phyloP scores from a whole-genome alignment of 2,329 filamentous ascomycete genomes.

The Neocucurbitaria cava region DNA sequence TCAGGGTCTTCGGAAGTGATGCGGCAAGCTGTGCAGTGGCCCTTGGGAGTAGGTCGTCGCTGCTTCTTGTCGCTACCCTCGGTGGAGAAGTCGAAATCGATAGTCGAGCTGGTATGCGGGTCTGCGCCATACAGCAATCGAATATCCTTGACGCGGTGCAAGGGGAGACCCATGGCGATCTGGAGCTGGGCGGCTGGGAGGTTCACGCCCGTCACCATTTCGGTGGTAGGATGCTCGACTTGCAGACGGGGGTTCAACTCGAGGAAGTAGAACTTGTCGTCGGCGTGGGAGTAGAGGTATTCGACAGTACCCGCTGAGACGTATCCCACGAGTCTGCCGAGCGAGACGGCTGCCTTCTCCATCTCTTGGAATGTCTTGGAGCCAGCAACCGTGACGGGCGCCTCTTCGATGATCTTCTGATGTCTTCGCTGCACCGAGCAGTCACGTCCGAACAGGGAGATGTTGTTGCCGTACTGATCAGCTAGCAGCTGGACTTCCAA shows the following conservation, averaged over 20 bases:
- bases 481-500: constrained; percentile 96
- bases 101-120: constrained; percentile 81
- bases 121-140: constrained; percentile 95
- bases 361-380: constrained; percentile 88
- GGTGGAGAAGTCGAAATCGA: constrained; percentile 95
- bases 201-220: constrained; percentile 99
- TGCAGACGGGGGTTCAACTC: constrained; percentile 98
- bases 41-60: constrained; percentile 89
- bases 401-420: constrained; percentile 99
- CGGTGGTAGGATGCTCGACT: constrained; percentile 98
- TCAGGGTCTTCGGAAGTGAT: constrained; percentile 99
- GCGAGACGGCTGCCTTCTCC: constrained; percentile 94
- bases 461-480: constrained; percentile 99
- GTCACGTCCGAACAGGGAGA: constrained; percentile 97
- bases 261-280: constrained; percentile 99
- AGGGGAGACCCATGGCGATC: constrained; percentile 96
- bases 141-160: constrained; percentile 96
- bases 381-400: constrained; percentile 95
- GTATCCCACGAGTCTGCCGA: constrained; percentile 94
- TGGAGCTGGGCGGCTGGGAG: constrained; percentile 96
- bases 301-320: constrained; percentile 98
- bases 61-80: constrained; percentile 84
- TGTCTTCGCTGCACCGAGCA: constrained; percentile 98
- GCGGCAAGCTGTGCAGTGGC: constrained; percentile 97
- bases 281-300: constrained; percentile 96